phyloP scores from a whole-genome alignment of 2,329 filamentous ascomycete species.

The Colletotrichum sidae region DNA sequence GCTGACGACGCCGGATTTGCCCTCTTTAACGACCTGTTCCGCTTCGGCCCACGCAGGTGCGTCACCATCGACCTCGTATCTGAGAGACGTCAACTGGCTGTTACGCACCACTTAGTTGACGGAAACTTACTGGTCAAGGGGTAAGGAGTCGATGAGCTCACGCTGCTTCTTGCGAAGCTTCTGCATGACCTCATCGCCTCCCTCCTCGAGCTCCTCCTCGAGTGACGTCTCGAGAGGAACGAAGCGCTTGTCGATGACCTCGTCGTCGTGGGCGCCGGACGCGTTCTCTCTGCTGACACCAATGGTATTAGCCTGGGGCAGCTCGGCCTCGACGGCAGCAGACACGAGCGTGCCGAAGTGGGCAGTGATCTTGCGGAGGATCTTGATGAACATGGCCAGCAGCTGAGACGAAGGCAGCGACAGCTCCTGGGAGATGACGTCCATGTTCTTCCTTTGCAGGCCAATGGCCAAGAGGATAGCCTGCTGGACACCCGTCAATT shows the following conservation, averaged over 20 bases:
- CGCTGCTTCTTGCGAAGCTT: slow-evolving; percentile 83
- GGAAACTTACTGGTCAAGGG: slow-evolving; percentile 80
- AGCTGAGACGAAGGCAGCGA: slow-evolving; percentile 81
- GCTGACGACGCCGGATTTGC: slow-evolving; percentile 76
- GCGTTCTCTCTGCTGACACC: slow-evolving; percentile 71
- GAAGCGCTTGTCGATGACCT: slow-evolving; percentile 73
- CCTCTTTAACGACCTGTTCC: slow-evolving; percentile 80
- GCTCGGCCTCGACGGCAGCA: slow-evolving; percentile 75
- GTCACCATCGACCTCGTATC: slow-evolving; percentile 74
- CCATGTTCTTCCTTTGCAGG: slow-evolving; percentile 88
- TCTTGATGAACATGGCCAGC: slow-evolving; percentile 97
- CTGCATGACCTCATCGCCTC: slow-evolving; percentile 78
- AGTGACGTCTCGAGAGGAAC: slow-evolving; percentile 77
- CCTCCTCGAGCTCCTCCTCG: slow-evolving; percentile 87
- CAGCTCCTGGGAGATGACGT: slow-evolving; percentile 83
- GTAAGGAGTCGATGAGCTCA: slow-evolving; percentile 89
- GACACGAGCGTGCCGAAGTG: slow-evolving; percentile 83
- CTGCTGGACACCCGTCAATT: slow-evolving; percentile 84
- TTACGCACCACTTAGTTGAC: background rate
- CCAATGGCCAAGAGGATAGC: slow-evolving; percentile 91
- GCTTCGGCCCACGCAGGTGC: slow-evolving; percentile 74
- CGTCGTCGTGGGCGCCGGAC: slow-evolving; percentile 75
- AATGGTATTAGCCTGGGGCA: slow-evolving; percentile 69
- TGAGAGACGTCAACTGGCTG: slow-evolving; percentile 44
- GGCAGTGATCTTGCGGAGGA: slow-evolving; percentile 85